Evolutionary conservation across 2,329 filamentous ascomycete genomes (phyloP).

Genomic region (Pleoardoris graminearum): DNA sequence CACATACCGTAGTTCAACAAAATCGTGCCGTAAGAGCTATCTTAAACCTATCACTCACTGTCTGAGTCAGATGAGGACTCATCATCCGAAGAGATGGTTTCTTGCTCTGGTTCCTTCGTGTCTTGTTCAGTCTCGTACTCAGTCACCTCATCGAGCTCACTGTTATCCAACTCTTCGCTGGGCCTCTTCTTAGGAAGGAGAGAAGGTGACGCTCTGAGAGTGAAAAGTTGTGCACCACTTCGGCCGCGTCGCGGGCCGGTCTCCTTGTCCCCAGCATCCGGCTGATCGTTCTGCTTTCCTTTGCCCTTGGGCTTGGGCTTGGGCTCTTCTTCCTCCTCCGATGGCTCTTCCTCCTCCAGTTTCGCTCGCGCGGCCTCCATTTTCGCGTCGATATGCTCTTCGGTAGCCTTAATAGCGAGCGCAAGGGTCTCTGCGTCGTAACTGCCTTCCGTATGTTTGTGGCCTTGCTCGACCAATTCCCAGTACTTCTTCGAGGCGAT

Average conservation of each 20-base stretch:
- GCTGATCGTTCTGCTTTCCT: not conserved
- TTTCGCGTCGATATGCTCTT: conserved; percentile 21
- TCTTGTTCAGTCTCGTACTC: not conserved
- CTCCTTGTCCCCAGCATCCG: not conserved
- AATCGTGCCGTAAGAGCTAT: no score
- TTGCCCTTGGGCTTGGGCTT: not conserved
- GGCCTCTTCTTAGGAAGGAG: not conserved
- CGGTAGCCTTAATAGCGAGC: conserved; percentile 20
- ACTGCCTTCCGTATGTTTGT: not conserved
- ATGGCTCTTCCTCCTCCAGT: not conserved
- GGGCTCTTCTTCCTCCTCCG: not conserved
- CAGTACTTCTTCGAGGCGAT: conserved; percentile 25
- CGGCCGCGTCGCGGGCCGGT: conserved; percentile 1
- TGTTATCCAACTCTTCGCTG: conserved; percentile 3
- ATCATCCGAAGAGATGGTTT: conserved; percentile 3
- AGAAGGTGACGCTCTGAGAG: not conserved
- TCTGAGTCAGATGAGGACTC: conserved; percentile 10
- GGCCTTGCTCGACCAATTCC: conserved; percentile 16
- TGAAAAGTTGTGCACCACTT: not conserved
- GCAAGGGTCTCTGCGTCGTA: conserved; percentile 18
- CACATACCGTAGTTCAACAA: not conserved
- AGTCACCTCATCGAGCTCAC: not conserved
- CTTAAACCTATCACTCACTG: conserved; percentile 4
- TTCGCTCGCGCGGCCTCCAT: conserved; percentile 9
- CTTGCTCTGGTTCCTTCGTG: not conserved